These are phyloP conservation scores for Ustilago shanxiensis DNA, from an alignment of 1,284 basidiomycete species.

Conservation along the genomic window DNA sequence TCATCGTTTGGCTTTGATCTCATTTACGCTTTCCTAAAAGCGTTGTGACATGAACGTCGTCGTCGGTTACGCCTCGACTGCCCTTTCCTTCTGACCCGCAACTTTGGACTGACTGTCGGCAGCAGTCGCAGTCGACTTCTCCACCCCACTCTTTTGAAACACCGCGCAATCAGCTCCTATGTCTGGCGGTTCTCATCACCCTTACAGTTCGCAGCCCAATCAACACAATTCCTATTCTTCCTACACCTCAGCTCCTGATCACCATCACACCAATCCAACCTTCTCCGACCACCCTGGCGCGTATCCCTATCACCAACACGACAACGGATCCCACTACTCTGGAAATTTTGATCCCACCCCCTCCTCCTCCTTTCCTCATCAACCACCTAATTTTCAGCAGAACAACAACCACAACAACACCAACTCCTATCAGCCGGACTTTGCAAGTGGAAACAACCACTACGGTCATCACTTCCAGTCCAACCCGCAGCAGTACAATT, in stretches of 20 bases:
- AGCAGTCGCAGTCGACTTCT: slow-evolving; percentile 9
- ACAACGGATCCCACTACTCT: not conserved
- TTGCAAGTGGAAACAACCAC: not conserved
- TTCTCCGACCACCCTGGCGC: not conserved
- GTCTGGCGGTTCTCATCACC: slow-evolving; percentile 37
- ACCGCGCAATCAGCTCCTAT: slow-evolving; percentile 32
- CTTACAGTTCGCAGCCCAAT: slow-evolving; percentile 21
- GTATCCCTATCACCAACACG: slow-evolving; percentile 4
- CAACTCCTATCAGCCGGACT: not conserved
- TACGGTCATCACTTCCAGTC: not conserved
- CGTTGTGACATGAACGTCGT: slow-evolving; percentile 22
- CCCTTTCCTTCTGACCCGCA: not conserved
- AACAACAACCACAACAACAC: slow-evolving; percentile 2
- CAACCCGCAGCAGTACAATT: slow-evolving; percentile 9
- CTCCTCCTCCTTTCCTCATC: not conserved
- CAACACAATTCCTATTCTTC: slow-evolving; percentile 11
- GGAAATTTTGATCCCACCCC: slow-evolving; percentile 7
- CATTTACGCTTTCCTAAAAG: not conserved
- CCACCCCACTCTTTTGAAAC: not conserved
- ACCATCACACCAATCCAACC: slow-evolving; percentile 3
- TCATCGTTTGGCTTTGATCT: not conserved
- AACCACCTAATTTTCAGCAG: not conserved
- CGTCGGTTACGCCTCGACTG: not conserved
- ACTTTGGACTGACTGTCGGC: slow-evolving; percentile 22
- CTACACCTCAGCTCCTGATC: slow-evolving; percentile 3